Percentiles rank a stretch among this genome's conserved stretches.
Evolutionary conservation across 495 filamentous ascomycete species (phyloP).

Genomic region (Glonium stellatum): DNA sequence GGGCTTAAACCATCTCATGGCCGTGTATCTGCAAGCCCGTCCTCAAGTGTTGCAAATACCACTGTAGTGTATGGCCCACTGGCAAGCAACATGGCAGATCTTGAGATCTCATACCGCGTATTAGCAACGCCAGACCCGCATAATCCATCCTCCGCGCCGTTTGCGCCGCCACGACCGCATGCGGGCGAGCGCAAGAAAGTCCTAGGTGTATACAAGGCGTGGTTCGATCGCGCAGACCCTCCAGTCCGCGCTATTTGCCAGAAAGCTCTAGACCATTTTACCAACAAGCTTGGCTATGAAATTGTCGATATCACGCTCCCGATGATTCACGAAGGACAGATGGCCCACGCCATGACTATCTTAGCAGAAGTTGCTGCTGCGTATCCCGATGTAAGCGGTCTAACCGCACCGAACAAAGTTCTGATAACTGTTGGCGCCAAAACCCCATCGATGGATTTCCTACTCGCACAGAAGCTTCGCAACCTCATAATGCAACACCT

Average conservation of each 20-base stretch:
- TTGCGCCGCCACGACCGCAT: conserved; percentile 41
- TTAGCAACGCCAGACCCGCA: conserved; percentile 65
- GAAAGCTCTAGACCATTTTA: conserved; percentile 55
- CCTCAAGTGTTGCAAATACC: conserved; percentile 52
- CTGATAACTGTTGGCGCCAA: conserved; percentile 56
- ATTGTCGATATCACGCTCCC: conserved; percentile 70
- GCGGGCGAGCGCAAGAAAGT: conserved; percentile 37
- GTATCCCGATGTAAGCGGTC: conserved; percentile 34
- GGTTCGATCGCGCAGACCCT: conserved; percentile 63
- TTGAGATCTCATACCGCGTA: conserved; percentile 73
- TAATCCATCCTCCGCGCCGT: conserved; percentile 44
- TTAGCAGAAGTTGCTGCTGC: conserved; percentile 40
- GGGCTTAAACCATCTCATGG: conserved; percentile 80
- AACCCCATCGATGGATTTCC: conserved; percentile 61
- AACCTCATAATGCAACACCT: conserved; percentile 78
- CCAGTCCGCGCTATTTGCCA: conserved; percentile 55
- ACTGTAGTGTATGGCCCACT: conserved; percentile 70
- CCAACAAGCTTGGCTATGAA: conserved; percentile 52
- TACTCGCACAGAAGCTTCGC: conserved; percentile 68
- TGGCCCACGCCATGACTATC: conserved; percentile 75
- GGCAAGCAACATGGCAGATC: conserved; percentile 67
- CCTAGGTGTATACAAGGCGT: conserved; percentile 68
- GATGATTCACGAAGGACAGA: conserved; percentile 63
- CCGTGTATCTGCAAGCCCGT: conserved; percentile 60
- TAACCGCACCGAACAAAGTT: conserved; percentile 70